These are phyloP conservation scores for Circinella minor DNA, from an alignment of 371 early-diverging fungal genomes.

Conservation along the genomic window DNA sequence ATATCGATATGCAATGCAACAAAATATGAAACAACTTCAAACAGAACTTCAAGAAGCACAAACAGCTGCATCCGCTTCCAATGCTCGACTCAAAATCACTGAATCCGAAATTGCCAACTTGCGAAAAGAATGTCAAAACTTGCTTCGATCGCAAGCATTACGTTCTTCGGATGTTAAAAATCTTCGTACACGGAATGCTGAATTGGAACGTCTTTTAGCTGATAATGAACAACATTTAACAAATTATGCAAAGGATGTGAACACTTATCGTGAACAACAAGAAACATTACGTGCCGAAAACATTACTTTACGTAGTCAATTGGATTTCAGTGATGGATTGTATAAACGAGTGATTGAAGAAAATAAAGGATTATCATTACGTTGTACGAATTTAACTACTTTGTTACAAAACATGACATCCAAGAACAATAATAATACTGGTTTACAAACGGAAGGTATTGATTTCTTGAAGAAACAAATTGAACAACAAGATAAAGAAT, in stretches of 20 bases:
- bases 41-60: constrained; percentile 1
- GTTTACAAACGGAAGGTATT: neutral
- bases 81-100: neutral
- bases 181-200: constrained; percentile 1
- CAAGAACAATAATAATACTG: neutral
- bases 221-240: neutral
- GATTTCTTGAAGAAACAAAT: neutral
- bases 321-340: neutral
- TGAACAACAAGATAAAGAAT: constrained; percentile 6
- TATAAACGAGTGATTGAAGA: neutral
- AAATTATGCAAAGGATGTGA: neutral
- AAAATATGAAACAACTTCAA: constrained; percentile 4
- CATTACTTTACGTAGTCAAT: neutral
- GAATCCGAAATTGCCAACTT: neutral
- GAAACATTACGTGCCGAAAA: neutral
- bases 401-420: neutral
- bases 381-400: neutral
- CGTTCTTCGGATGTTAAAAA: neutral
- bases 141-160: neutral
- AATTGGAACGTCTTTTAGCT: neutral
- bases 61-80: neutral
- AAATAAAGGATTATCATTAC: neutral
- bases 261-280: neutral
- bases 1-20: constrained; percentile 5
- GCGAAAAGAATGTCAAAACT: neutral